Percentiles rank a stretch among this genome's conserved stretches.
Conservation (phyloP, 345 rosid species). For the Rhizophora mangle region DNA sequence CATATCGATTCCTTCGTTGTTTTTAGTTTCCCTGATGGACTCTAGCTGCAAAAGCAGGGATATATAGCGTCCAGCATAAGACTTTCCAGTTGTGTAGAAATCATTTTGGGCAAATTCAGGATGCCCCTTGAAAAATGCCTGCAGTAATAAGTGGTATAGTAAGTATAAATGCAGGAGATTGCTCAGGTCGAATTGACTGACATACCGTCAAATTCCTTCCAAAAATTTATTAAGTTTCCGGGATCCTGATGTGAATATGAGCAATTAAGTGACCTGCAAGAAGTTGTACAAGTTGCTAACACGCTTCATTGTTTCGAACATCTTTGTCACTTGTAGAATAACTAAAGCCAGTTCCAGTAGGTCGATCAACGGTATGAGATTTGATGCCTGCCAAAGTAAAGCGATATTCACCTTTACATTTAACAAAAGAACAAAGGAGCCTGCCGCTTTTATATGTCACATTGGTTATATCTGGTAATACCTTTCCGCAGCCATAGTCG, state of each 20-base stretch:
- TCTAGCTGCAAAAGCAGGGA: slow-evolving; percentile 74
- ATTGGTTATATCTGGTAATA: background rate
- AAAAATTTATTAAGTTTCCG: too few species aligned
- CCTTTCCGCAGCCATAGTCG: too few species aligned
- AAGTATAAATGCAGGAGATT: background rate
- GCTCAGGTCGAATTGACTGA: too few species aligned
- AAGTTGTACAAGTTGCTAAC: slow-evolving; percentile 72
- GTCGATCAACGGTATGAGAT: slow-evolving; percentile 81
- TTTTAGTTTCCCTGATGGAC: slow-evolving; percentile 70
- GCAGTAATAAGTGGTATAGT: too few species aligned
- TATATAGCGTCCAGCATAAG: slow-evolving; percentile 87
- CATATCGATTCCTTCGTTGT: slow-evolving; percentile 65
- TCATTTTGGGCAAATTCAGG: slow-evolving; percentile 55
- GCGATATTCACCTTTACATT: slow-evolving; percentile 17
- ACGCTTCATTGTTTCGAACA: slow-evolving; percentile 56
- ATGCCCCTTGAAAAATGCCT: slow-evolving; percentile 78
- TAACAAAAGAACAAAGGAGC: too few species aligned
- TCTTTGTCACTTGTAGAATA: slow-evolving; percentile 48
- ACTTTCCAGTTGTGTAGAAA: slow-evolving; percentile 85
- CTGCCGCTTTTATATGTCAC: background rate
- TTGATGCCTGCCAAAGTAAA: slow-evolving; percentile 63
- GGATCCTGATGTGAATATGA: too few species aligned
- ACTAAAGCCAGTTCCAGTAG: slow-evolving; percentile 85
- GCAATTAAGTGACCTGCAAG: slow-evolving; percentile 53
- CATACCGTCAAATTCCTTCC: too few species aligned